These are phyloP conservation scores for Fagopyrum homotropicum DNA, from an alignment of 148 eudicot species.

Conservation along the genomic window DNA sequence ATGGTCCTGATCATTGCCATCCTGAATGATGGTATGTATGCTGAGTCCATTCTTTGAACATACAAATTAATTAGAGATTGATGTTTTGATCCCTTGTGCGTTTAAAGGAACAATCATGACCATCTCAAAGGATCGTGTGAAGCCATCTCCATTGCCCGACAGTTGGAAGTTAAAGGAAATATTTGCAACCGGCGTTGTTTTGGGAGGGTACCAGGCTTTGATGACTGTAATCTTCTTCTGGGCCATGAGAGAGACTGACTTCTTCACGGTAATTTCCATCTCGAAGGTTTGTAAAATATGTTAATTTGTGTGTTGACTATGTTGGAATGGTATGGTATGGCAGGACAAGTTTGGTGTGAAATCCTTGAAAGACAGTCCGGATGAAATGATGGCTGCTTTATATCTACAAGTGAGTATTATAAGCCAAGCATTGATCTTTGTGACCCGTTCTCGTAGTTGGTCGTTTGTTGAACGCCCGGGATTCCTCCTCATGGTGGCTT, in stretches of 20 bases:
- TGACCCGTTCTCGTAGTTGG: constrained; percentile 92
- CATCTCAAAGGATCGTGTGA: constrained; percentile 47
- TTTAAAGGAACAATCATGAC: constrained; percentile 43
- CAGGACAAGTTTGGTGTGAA: constrained; percentile 69
- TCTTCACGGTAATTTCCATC: constrained; percentile 25
- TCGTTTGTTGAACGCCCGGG: constrained; percentile 89
- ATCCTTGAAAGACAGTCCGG: constrained; percentile 23
- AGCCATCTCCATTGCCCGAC: constrained; percentile 46
- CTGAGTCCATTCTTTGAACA: not conserved
- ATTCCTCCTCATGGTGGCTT: constrained; percentile 51
- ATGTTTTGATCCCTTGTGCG: not conserved
- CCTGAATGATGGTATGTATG: constrained; percentile 24
- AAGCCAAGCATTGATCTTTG: constrained; percentile 91
- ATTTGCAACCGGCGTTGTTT: constrained; percentile 41
- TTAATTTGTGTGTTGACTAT: too few relatives aligned
- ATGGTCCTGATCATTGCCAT: constrained; percentile 19
- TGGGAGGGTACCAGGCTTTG: constrained; percentile 42
- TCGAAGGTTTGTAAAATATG: too few relatives aligned
- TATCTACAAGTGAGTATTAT: constrained; percentile 95
- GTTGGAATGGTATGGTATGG: not conserved
- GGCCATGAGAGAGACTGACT: constrained; percentile 23
- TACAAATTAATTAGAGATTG: not conserved
- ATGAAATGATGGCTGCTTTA: constrained; percentile 82
- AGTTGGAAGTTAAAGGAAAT: constrained; percentile 47
- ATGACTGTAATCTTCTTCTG: constrained; percentile 41